Evolutionary conservation across 495 filamentous ascomycete genomes (phyloP).

Genomic region (Saxophila tyrrhenica): DNA sequence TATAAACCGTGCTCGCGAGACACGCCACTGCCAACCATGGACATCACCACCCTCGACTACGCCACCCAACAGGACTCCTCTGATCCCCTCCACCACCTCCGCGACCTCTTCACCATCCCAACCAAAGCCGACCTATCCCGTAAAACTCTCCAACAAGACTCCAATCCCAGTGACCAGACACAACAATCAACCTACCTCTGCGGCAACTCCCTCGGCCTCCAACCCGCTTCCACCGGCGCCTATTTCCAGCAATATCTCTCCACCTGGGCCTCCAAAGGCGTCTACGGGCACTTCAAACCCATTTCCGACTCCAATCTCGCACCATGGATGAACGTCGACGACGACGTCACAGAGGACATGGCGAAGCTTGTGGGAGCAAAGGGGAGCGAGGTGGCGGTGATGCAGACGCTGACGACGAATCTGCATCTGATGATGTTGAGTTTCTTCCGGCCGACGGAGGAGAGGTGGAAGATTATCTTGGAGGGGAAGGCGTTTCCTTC

Average conservation of each 20-base stretch:
- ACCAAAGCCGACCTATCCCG: constrained; percentile 65
- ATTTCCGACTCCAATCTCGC: constrained; percentile 62
- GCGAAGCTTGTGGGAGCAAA: constrained; percentile 77
- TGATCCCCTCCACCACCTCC: constrained; percentile 57
- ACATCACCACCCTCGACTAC: constrained; percentile 33
- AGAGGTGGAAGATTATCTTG: constrained; percentile 77
- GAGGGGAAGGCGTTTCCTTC: constrained; percentile 92
- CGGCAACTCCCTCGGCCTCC: constrained; percentile 91
- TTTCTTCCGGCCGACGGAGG: constrained; percentile 71
- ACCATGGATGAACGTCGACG: constrained; percentile 73
- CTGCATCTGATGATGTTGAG: constrained; percentile 83
- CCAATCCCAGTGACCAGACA: background rate
- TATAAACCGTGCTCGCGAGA: too few relatives aligned
- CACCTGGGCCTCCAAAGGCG: constrained; percentile 88
- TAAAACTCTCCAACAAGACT: constrained; percentile 28
- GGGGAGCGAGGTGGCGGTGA: constrained; percentile 72
- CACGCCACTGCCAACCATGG: background rate
- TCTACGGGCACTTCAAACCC: constrained; percentile 83
- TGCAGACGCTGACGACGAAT: constrained; percentile 89
- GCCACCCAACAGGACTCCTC: constrained; percentile 54
- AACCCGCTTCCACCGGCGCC: constrained; percentile 59
- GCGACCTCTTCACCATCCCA: constrained; percentile 75
- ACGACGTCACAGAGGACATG: constrained; percentile 57
- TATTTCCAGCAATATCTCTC: constrained; percentile 68
- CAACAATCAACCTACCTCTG: constrained; percentile 68